These are phyloP conservation scores for Linnemannia zychae DNA, from an alignment of 192 early-diverging fungal species.

Conservation along the genomic window DNA sequence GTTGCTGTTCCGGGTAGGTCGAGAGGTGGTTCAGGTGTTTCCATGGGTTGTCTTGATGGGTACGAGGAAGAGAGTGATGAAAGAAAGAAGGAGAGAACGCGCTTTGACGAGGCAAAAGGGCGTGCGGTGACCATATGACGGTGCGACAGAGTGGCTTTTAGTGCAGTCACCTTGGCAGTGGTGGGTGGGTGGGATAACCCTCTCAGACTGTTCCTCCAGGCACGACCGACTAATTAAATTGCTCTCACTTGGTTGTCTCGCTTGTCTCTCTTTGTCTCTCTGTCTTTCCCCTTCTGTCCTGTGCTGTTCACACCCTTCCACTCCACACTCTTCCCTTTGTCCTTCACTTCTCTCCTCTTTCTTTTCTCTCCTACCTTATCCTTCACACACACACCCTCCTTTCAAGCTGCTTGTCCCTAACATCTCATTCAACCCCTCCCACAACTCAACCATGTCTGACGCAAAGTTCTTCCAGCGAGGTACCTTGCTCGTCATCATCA, in stretches of 20 bases:
- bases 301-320: neutral
- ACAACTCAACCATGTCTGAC: conserved; percentile 60
- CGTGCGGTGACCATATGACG: no score
- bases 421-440: neutral
- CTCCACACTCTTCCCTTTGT: neutral
- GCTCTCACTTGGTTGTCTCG: neutral
- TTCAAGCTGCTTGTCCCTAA: neutral
- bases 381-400: neutral
- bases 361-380: neutral
- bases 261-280: neutral
- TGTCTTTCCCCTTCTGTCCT: neutral
- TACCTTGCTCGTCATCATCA: conserved; percentile 21
- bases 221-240: neutral
- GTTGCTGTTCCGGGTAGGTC: neutral
- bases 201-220: neutral
- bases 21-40: conserved; percentile 11
- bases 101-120: neutral
- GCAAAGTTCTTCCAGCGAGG: conserved; percentile 73
- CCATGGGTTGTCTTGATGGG: neutral
- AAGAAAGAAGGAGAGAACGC: neutral
- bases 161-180: neutral
- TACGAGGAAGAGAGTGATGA: neutral
- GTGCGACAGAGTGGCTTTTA: neutral
- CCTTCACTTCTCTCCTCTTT: neutral
- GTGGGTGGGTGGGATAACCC: no score